Evolutionary conservation across 202 grass and related monocot genomes (phyloP), one percentile per base, ranked within the genome.

Genomic region (Cymbopogon flexuosus): DNA sequence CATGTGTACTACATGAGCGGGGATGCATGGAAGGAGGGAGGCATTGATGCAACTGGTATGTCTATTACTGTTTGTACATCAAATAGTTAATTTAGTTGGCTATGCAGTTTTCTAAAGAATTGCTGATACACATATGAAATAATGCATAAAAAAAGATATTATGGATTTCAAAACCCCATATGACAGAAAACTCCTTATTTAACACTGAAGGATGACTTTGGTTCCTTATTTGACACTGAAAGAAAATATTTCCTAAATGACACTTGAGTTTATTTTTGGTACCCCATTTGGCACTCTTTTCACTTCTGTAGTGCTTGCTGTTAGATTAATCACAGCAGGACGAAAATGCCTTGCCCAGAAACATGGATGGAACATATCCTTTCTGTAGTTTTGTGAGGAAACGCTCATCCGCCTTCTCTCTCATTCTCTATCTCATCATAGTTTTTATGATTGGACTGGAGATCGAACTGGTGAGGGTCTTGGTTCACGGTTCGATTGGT

Each of bases 21-120:
- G 62, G 92, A 95, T 83, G 96, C 96, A 6, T 99, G 96, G 96
- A 99, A 99, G 90, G 96, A 95, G 75, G 96, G 96, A 77, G 92
- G 96, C 73, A 99, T 99, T 62, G 96, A 99, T 85, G 88, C 87
- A 75, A 99, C 92, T 59, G 96, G 96, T 99, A 93, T 76, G 61
- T 81, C 35, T 60, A 61, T 42, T 65, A n/a, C 76, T 88, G 14
- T 57, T 70, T 73, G 27, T 72, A 76, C 15, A 43, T 47, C n/a
- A 79, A 30, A 57, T 45, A 79, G 19, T 82, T 35, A 63, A 46
- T 33, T 9, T 81, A 76, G 21, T 36, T 77, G 23, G n/a, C 52
- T 33, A 14, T 73, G 47, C 65, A 52, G 76, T 47, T 37, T 65
- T 77, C 21, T 24, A 13, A 23, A 64, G 10, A 3, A 64, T 43